These are phyloP conservation scores for Cryptosporidium muris DNA, from an alignment of 169 alveolate species.

Conservation along the genomic window DNA sequence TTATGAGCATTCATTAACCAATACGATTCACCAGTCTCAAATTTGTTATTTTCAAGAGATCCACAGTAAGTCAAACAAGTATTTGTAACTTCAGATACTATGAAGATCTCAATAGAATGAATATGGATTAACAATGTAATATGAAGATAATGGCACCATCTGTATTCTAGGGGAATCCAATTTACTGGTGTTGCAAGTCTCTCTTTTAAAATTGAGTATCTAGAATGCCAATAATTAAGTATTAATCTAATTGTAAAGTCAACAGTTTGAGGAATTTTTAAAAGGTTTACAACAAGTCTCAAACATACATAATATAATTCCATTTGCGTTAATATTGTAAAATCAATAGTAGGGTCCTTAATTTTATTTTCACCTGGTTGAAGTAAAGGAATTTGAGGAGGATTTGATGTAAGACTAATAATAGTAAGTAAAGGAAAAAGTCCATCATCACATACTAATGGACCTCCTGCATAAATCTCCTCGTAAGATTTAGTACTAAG, in stretches of 20 bases:
- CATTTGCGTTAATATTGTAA: conserved; percentile 59
- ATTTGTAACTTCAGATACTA: conserved; percentile 44
- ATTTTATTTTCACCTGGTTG: conserved; percentile 38
- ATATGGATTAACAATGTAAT: conserved; percentile 21
- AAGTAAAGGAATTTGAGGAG: conserved; percentile 58
- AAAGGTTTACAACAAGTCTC: conserved; percentile 9
- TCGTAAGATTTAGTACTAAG: conserved; percentile 4
- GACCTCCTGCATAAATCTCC: conserved; percentile 52
- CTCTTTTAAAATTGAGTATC: conserved; percentile 43
- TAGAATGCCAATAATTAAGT: conserved; percentile 4
- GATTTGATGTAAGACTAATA: conserved; percentile 33
- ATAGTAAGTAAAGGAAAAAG: conserved; percentile 61
- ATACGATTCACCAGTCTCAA: neutral
- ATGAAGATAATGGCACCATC: conserved; percentile 61
- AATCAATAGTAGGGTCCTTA: conserved; percentile 20
- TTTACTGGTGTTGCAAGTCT: conserved; percentile 31
- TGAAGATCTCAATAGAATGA: conserved; percentile 39
- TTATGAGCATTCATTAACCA: conserved; percentile 51
- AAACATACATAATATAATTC: conserved; percentile 52
- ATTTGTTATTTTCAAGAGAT: conserved; percentile 12
- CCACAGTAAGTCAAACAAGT: neutral
- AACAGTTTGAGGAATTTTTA: conserved; percentile 55
- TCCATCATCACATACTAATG: conserved; percentile 19
- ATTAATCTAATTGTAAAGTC: conserved; percentile 36
- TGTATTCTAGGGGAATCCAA: conserved; percentile 61